phyloP scores from a whole-genome alignment of 495 filamentous ascomycete species.

The Penicillium lividum region DNA sequence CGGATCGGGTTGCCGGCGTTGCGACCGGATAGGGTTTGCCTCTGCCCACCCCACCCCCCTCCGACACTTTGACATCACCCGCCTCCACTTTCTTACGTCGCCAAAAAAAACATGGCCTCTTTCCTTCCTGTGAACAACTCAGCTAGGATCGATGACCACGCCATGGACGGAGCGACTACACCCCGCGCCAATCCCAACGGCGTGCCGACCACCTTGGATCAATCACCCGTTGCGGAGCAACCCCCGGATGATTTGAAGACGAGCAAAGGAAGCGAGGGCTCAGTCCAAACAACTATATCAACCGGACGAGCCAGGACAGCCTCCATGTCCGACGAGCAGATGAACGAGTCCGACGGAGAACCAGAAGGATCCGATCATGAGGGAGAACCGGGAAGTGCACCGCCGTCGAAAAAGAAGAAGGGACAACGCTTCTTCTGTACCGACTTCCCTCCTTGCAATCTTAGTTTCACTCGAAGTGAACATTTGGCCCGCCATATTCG shows the following conservation, averaged over 20 bases:
- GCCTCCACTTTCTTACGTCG: constrained; percentile 30
- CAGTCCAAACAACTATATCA: constrained; percentile 12
- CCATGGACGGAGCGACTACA: constrained; percentile 57
- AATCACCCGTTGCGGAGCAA: constrained; percentile 28
- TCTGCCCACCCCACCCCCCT: constrained; percentile 14
- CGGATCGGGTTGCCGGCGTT: constrained; percentile 27
- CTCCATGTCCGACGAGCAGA: constrained; percentile 68
- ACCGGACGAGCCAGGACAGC: constrained; percentile 29
- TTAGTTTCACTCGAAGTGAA: constrained; percentile 96
- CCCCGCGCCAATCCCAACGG: constrained; percentile 56
- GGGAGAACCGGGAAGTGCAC: constrained; percentile 62
- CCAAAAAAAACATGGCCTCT: constrained; percentile 48
- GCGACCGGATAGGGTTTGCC: constrained; percentile 26
- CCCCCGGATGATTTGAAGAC: constrained; percentile 18
- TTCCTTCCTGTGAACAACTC: constrained; percentile 80
- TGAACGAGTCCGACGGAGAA: constrained; percentile 76
- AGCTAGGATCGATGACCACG: constrained; percentile 54
- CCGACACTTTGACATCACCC: constrained; percentile 48
- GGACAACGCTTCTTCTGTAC: constrained; percentile 96
- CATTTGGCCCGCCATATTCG: constrained; percentile 94
- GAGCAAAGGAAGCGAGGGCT: constrained; percentile 14
- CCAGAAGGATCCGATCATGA: constrained; percentile 78
- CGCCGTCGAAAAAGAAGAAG: constrained; percentile 88
- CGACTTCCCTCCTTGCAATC: constrained; percentile 90
- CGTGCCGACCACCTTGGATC: constrained; percentile 37